A percentile compares a stretch with the other conserved stretches of the same genome.
phyloP scores from a whole-genome alignment of 768 basidiomycete genomes.

The Krasilnikovozyma curviuscula region DNA sequence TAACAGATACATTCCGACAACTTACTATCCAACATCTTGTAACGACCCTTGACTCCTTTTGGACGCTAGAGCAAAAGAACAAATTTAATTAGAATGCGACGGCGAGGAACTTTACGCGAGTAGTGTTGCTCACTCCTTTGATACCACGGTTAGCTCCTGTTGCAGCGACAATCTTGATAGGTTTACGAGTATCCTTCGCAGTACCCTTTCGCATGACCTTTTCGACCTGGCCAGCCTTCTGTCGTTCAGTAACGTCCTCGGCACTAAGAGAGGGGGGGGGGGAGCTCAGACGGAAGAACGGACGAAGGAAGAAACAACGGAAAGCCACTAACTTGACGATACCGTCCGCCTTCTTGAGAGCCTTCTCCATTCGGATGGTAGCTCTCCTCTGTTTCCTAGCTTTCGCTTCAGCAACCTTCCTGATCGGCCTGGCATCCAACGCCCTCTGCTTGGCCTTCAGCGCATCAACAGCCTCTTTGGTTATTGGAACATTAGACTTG shows the following conservation, averaged over 20 bases:
- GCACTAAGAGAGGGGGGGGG: conserved; percentile 26
- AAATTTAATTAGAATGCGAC: not conserved
- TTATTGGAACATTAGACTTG: conserved; percentile 86
- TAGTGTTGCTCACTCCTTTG: conserved; percentile 36
- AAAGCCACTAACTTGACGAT: conserved; percentile 27
- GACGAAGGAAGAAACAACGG: not conserved
- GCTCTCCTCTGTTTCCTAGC: conserved; percentile 89
- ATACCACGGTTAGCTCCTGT: conserved; percentile 74
- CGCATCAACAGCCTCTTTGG: conserved; percentile 76
- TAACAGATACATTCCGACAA: conserved; percentile 34
- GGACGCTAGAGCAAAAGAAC: conserved; percentile 33
- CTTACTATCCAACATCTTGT: conserved; percentile 60
- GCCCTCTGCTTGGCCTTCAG: conserved; percentile 79
- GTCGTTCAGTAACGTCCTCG: conserved; percentile 78
- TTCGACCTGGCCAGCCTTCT: conserved; percentile 84
- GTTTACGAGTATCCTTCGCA: conserved; percentile 36
- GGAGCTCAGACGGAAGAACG: not conserved
- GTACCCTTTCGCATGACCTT: conserved; percentile 37
- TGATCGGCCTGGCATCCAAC: conserved; percentile 89
- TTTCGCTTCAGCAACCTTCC: conserved; percentile 97
- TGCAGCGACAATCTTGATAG: conserved; percentile 73
- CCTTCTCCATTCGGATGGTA: conserved; percentile 63
- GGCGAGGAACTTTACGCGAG: not conserved
- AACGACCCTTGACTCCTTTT: conserved; percentile 91
- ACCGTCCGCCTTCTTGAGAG: conserved; percentile 88